phyloP scores from a whole-genome alignment of 768 basidiomycete genomes.

The Mycena filopes region DNA sequence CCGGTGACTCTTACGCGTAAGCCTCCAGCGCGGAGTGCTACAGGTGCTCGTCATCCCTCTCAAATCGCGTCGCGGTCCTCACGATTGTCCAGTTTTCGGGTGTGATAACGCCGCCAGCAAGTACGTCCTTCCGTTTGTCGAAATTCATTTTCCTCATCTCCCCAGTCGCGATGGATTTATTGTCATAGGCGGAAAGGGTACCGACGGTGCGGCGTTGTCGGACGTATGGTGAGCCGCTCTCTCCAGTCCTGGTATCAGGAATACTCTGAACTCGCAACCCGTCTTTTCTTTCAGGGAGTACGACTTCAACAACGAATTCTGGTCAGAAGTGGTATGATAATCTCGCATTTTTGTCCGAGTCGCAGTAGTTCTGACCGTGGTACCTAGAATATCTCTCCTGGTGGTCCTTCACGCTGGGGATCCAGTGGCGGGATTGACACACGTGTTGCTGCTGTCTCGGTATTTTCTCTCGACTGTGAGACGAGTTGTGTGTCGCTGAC shows the following conservation, averaged over 20 bases:
- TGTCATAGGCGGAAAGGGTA: conserved; percentile 75
- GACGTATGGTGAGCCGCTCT: conserved; percentile 72
- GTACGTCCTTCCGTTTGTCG: conserved; percentile 53
- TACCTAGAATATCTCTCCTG: conserved; percentile 49
- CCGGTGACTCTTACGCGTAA: conserved; percentile 55
- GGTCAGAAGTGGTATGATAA: conserved; percentile 62
- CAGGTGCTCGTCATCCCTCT: conserved; percentile 36
- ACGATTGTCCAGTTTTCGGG: conserved; percentile 46
- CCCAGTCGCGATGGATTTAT: conserved; percentile 78
- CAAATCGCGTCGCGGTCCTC: background rate
- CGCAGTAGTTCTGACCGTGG: background rate
- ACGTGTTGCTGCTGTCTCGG: conserved; percentile 47
- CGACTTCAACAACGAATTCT: conserved; percentile 81
- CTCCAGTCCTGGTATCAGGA: too few relatives aligned
- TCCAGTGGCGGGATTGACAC: conserved; percentile 81
- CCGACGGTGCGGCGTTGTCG: conserved; percentile 61
- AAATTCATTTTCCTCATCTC: conserved; percentile 19
- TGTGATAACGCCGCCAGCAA: conserved; percentile 85
- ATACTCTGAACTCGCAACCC: conserved; percentile 1
- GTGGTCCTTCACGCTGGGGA: conserved; percentile 73
- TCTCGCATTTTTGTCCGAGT: background rate
- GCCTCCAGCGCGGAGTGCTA: conserved; percentile 73
- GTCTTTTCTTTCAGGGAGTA: conserved; percentile 67
- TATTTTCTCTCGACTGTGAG: background rate
- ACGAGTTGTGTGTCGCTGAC: background rate